These are phyloP conservation scores for Phialophora macrospora DNA, from an alignment of 2,329 filamentous ascomycete species.

Conservation along the genomic window DNA sequence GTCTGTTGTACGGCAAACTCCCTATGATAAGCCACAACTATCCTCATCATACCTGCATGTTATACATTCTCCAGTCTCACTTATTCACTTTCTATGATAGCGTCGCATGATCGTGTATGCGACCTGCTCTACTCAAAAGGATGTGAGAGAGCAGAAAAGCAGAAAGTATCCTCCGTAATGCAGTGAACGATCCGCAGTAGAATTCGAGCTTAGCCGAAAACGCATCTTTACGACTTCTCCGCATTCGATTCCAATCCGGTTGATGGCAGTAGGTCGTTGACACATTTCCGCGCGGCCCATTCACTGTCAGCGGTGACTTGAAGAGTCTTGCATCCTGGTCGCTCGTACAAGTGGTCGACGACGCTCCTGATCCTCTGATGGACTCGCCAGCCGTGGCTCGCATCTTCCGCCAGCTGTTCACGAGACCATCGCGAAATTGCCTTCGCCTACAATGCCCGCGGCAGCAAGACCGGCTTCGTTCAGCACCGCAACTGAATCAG, in stretches of 20 bases:
- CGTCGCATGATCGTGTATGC: not conserved
- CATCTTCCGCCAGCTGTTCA: constrained; percentile 84
- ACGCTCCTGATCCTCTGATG: constrained; percentile 58
- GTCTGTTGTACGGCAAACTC: not conserved
- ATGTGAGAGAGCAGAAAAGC: not conserved
- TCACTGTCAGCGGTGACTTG: too few species aligned
- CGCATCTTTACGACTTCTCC: constrained; percentile 11
- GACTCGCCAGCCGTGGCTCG: constrained; percentile 78
- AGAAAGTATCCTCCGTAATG: not conserved
- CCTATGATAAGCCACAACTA: not conserved
- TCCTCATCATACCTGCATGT: not conserved
- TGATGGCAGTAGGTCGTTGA: not conserved
- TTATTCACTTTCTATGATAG: not conserved
- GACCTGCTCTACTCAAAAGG: not conserved
- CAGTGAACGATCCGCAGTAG: not conserved
- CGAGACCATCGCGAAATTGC: constrained; percentile 69
- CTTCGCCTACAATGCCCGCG: constrained; percentile 46
- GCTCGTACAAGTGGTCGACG: not conserved
- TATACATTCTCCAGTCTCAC: not conserved
- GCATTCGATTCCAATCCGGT: constrained; percentile 5
- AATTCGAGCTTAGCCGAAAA: constrained; percentile 3
- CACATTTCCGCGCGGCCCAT: not conserved
- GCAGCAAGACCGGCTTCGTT: constrained; percentile 22
- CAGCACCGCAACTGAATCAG: not conserved
- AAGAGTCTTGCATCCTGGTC: not conserved